Evolutionary conservation across 768 basidiomycete species (phyloP), one percentile per base, ranked within the genome.

Genomic region (Hirschioporus abietinus): DNA sequence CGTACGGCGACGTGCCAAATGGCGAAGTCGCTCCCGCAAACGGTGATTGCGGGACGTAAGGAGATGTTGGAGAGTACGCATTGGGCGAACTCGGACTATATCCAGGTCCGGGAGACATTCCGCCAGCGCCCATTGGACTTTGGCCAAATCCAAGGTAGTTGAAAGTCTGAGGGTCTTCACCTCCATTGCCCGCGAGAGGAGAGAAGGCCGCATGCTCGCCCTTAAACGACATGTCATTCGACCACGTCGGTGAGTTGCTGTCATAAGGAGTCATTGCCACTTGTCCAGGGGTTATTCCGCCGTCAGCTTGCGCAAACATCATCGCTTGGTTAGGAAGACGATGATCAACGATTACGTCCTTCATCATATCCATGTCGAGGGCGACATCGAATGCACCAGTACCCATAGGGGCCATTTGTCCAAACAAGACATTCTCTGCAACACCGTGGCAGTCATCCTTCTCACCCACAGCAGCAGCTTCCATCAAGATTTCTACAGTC

Each of bases 391-490:
- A 98, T 8, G 93, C 86, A 17, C 97, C 97, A 0, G 97, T 98
- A 64, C 97, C 97, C 95, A 99, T 98, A 0, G 96, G 96, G n/a
- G 96, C 96, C 87, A 99, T 92, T 79, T 99, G 97, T 20, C 97
- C 97, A 72, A 99, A 94, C 84, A 99, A 88, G 58, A 99, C 95
- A 73, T 98, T 99, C 82, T 99, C 96, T n/a, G 97, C 97, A 35
- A 99, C 88, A 59, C 96, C 97, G 65, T 93, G 93, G 75, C 97
- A 99, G 71, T 99, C 96, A 70, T 99, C 97, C 77, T 95, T 93
- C 81, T 99, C 96, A 65, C 97, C 97, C 25, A 96, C 92, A 0
- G 96, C 95, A 1, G 97, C 97, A 0, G 97, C 97, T 75, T 99
- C 97, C 91, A 99, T 96, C 65, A 99, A 78, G 72, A 99, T 98